phyloP scores from a whole-genome alignment of 192 early-diverging fungal species.

The Mortierella alpina region DNA sequence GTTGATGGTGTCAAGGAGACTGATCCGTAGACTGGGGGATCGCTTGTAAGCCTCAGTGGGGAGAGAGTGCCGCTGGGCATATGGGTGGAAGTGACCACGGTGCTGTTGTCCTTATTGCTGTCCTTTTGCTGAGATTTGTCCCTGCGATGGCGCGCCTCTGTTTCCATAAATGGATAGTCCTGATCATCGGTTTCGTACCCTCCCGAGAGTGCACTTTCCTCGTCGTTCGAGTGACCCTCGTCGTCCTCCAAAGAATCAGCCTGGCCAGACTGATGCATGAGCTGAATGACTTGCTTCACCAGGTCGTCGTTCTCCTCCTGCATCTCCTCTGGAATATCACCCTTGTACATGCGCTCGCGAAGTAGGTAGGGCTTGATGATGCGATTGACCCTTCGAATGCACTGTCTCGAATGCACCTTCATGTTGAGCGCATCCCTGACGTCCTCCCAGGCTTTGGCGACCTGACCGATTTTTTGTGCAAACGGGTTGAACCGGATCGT shows the following conservation, averaged over 20 bases:
- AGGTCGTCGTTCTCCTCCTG: slow-evolving; percentile 38
- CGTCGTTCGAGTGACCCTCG: slow-evolving; percentile 25
- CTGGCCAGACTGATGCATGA: slow-evolving; percentile 30
- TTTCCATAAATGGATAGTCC: not conserved
- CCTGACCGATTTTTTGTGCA: slow-evolving; percentile 44
- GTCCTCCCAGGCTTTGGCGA: slow-evolving; percentile 51
- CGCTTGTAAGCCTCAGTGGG: not conserved
- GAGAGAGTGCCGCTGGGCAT: not conserved
- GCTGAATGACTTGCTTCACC: slow-evolving; percentile 46
- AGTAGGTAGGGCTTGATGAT: slow-evolving; percentile 45
- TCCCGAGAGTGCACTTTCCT: slow-evolving; percentile 19
- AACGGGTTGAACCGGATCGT: slow-evolving; percentile 45
- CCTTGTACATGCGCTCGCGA: slow-evolving; percentile 45
- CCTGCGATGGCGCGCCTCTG: not conserved
- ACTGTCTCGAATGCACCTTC: slow-evolving; percentile 49
- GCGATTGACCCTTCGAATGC: slow-evolving; percentile 43
- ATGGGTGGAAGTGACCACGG: not conserved
- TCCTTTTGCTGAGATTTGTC: not conserved
- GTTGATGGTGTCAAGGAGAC: not conserved
- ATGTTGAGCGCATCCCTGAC: slow-evolving; percentile 39
- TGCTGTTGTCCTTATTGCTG: not conserved
- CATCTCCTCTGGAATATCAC: slow-evolving; percentile 43
- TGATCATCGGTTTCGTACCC: slow-evolving; percentile 30
- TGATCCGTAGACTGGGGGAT: not conserved
- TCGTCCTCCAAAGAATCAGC: slow-evolving; percentile 18